These are phyloP conservation scores for Macrophomina pseudophaseolina DNA, from an alignment of 2,329 filamentous ascomycete genomes.

Conservation along the genomic window DNA sequence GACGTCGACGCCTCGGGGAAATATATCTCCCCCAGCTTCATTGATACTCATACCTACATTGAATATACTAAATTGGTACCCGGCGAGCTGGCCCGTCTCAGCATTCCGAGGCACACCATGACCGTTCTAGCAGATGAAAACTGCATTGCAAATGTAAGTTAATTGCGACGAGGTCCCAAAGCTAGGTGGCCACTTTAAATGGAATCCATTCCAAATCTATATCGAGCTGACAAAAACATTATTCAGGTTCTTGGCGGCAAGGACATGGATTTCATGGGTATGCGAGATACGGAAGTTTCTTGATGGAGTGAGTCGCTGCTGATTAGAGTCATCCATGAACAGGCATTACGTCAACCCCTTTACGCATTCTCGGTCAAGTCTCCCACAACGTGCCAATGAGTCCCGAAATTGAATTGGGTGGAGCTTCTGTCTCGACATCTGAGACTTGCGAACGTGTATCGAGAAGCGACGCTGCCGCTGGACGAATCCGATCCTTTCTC, in stretches of 20 bases:
- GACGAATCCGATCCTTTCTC: background rate
- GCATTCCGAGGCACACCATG: background rate
- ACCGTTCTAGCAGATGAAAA: background rate
- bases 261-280: constrained; percentile 6
- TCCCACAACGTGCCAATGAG: background rate
- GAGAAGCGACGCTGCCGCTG: background rate
- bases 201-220: background rate
- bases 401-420: background rate
- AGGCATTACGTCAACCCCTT: background rate
- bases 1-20: background rate
- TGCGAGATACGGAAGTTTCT: background rate
- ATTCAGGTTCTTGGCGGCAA: background rate
- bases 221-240: background rate
- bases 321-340: background rate
- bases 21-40: background rate
- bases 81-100: constrained; percentile 6
- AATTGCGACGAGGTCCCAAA: background rate
- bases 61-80: background rate
- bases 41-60: background rate
- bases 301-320: background rate
- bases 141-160: constrained; percentile 4
- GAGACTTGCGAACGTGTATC: background rate
- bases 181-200: background rate
- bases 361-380: background rate
- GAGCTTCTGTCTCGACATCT: background rate